phyloP scores from a whole-genome alignment of 2,329 filamentous ascomycete species.

The Mollisia scopiformis region DNA sequence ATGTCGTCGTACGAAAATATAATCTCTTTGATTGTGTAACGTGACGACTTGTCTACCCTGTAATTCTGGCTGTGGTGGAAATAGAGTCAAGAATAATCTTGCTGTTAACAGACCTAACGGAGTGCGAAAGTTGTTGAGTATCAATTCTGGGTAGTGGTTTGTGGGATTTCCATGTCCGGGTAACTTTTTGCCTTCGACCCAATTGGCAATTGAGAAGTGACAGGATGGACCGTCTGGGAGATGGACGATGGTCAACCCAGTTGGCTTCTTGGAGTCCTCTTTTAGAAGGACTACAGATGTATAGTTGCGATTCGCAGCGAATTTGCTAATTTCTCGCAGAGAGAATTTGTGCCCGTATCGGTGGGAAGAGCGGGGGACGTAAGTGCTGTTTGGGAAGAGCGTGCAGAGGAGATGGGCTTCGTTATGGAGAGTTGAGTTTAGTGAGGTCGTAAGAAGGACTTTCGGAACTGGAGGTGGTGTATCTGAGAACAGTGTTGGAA shows the following conservation, averaged over 20 bases:
- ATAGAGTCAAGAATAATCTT: constrained; percentile 78
- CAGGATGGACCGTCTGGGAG: constrained; percentile 87
- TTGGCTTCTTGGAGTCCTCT: constrained; percentile 85
- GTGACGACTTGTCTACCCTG: constrained; percentile 89
- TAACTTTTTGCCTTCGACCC: constrained; percentile 84
- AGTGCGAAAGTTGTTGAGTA: constrained; percentile 94
- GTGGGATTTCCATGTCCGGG: constrained; percentile 89
- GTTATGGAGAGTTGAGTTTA: constrained; percentile 86
- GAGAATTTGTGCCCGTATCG: constrained; percentile 89
- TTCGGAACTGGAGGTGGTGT: constrained; percentile 69
- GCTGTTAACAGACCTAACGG: constrained; percentile 87
- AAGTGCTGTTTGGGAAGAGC: constrained; percentile 79
- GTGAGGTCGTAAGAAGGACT: constrained; percentile 86
- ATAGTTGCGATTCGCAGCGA: constrained; percentile 80
- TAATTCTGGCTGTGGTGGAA: constrained; percentile 81
- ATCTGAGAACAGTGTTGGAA: constrained; percentile 64
- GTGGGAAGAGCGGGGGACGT: constrained; percentile 85
- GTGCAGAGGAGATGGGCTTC: constrained; percentile 78
- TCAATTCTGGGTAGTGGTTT: constrained; percentile 85
- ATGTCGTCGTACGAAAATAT: constrained; percentile 90
- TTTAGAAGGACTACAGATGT: constrained; percentile 84
- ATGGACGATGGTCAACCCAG: constrained; percentile 81
- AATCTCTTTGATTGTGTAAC: constrained; percentile 93
- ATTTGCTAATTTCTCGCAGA: constrained; percentile 85
- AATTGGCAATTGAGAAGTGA: constrained; percentile 89